Evolutionary conservation across 768 basidiomycete species (phyloP), one percentile per base, ranked within the genome.

Genomic region (Kwoniella heveanensis): DNA sequence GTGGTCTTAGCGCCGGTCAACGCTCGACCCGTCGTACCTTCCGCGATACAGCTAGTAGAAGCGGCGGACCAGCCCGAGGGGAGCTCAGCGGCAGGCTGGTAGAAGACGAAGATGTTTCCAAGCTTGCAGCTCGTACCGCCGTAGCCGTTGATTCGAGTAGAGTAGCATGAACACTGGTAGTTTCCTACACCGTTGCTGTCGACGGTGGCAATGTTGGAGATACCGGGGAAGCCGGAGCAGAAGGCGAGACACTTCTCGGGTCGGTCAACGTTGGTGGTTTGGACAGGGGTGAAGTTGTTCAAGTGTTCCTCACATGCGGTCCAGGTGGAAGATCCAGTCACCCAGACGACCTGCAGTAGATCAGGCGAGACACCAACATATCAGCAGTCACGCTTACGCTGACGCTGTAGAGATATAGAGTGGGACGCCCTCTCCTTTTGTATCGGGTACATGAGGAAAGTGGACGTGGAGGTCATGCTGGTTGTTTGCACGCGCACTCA

Each of bases 11-110:
- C 72, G 7, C 64, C 68, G 25, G 65, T 60, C 21, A 78, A 63
- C 46, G 76, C 76, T 26, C 73, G 70, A 10, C 73, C 74, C 9
- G 30, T 0, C n/a, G 58, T 44, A 51, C 71, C 64, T 57, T 74
- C 66, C 27, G 61, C 54, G 22, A 69, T 30, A 53, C 68, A 69
- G 7, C 30, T 19, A 21, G 24, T 44, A 5, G 71, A 67, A 25
- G 70, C 57, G 15, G 67, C 39, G 15, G 63, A 55, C 64, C 64
- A 64, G n/a, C 71, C 71, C 30, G 47, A 51, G 54, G 58, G 29
- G 37, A 47, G 39, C 17, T 32, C 32, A 13, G 32, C 32, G 13
- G 7, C 32, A 13, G 32, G 32, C 32, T 32, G 32, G 46, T 47
- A 24, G 46, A 47, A 47, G 46, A 47, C 22, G 17, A 47, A 47